Conservation (phyloP, 352 stramenopile species). For the Pelagophyceae sp. region DNA sequence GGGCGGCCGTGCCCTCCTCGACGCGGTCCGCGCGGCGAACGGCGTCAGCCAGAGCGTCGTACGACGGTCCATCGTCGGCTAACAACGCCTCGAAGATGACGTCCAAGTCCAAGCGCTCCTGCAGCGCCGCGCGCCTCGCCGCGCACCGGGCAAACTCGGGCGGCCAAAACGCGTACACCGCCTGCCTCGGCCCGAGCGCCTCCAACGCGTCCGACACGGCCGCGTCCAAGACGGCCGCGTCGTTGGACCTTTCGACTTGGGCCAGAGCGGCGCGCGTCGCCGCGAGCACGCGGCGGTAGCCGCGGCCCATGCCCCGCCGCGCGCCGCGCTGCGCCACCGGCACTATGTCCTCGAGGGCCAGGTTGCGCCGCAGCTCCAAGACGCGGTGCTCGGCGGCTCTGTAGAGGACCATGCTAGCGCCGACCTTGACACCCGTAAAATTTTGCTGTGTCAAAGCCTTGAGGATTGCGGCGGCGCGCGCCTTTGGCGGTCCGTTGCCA, state of each 20-base stretch:
- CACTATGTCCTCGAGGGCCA: constrained; percentile 40
- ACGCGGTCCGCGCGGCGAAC: constrained; percentile 39
- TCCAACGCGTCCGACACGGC: constrained; percentile 31
- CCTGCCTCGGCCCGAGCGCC: constrained; percentile 34
- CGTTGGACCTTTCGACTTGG: not conserved
- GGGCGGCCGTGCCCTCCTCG: constrained; percentile 28
- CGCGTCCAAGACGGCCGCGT: constrained; percentile 29
- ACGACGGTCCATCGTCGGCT: constrained; percentile 5
- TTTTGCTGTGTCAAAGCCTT: not conserved
- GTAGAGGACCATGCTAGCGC: constrained; percentile 48
- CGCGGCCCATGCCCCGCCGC: constrained; percentile 19
- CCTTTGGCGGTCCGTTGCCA: no score
- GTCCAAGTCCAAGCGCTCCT: constrained; percentile 38
- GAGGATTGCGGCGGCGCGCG: constrained; percentile 37
- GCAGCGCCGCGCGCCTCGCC: constrained; percentile 23
- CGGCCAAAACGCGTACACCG: constrained; percentile 34
- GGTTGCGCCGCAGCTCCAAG: constrained; percentile 44
- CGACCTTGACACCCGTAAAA: constrained; percentile 29
- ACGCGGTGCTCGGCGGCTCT: constrained; percentile 41
- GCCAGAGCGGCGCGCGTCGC: not conserved
- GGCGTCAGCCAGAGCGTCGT: constrained; percentile 32
- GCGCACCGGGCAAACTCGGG: constrained; percentile 33
- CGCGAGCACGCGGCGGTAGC: not conserved
- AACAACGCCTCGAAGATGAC: not conserved
- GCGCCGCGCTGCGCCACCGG: constrained; percentile 22